phyloP scores from a whole-genome alignment of 2,329 filamentous ascomycete genomes.

The Colletotrichum spinosum region DNA sequence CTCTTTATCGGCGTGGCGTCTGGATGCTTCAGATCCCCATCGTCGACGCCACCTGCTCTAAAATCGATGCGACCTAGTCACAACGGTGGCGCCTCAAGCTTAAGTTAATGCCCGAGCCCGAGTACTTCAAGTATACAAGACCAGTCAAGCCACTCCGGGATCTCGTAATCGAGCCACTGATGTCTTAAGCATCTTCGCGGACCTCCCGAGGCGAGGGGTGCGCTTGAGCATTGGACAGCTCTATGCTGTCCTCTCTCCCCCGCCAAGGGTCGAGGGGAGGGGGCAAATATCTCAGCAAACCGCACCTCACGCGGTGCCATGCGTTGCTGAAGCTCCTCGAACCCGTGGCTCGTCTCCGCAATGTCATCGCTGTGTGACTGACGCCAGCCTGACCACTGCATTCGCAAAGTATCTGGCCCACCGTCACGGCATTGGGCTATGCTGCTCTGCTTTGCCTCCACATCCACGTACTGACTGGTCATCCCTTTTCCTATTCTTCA shows the following conservation, averaged over 20 bases:
- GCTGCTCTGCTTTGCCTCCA: too few species aligned
- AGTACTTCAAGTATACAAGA: constrained; percentile 8
- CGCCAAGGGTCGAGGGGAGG: constrained; percentile 7
- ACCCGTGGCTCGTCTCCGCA: constrained; percentile 5
- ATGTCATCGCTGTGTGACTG: constrained; percentile 1
- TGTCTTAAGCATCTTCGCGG: constrained; percentile 16
- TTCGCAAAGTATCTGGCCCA: constrained; percentile 8
- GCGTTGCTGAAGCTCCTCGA: constrained; percentile 2
- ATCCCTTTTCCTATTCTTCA: constrained; percentile 7
- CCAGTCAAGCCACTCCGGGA: constrained; percentile 9
- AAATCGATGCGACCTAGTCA: constrained; percentile 14
- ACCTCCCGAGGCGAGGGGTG: constrained; percentile 23
- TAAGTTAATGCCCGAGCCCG: constrained; percentile 1
- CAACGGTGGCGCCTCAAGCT: constrained; percentile 28
- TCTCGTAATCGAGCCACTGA: constrained; percentile 34
- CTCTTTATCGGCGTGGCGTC: constrained; percentile 33
- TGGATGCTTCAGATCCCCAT: constrained; percentile 24
- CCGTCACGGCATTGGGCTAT: constrained; percentile 7
- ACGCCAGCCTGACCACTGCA: constrained; percentile 7
- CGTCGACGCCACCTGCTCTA: constrained; percentile 25
- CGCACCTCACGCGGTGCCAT: not conserved
- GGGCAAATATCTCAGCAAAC: constrained; percentile 12
- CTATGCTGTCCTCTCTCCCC: not conserved
- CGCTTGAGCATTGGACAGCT: constrained; percentile 2
- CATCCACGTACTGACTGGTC: not conserved